These are phyloP conservation scores for Ilex asprella DNA, from an alignment of 257 asterid genomes.

Conservation along the genomic window DNA sequence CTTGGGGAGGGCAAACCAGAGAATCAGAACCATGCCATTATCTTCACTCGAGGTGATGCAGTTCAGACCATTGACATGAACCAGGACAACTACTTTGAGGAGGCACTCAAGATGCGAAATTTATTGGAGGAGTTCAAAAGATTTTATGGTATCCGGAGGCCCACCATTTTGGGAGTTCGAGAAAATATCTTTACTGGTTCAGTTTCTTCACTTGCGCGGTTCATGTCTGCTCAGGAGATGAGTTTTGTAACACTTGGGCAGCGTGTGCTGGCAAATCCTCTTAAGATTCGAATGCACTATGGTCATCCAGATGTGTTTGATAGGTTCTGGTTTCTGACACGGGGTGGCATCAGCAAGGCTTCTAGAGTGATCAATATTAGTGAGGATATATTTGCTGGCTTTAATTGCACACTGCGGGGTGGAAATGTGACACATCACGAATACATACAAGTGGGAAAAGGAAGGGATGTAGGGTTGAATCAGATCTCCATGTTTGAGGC, in stretches of 20 bases:
- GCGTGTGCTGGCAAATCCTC: constrained; percentile 85
- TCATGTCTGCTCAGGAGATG: constrained; percentile 97
- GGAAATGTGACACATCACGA: constrained; percentile 96
- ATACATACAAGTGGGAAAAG: constrained; percentile 94
- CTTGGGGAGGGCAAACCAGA: constrained; percentile 99
- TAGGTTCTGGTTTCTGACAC: constrained; percentile 87
- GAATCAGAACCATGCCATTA: constrained; percentile 93
- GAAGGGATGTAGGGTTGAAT: constrained; percentile 94
- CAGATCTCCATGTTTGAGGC: constrained; percentile 98
- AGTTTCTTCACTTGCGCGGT: constrained; percentile 91
- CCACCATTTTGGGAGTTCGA: constrained; percentile 90
- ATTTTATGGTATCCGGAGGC: constrained; percentile 70
- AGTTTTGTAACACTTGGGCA: constrained; percentile 95
- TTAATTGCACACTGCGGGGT: constrained; percentile 86
- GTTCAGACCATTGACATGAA: constrained; percentile 95
- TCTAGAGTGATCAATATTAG: constrained; percentile 88
- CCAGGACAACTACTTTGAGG: constrained; percentile 92
- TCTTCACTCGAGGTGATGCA: constrained; percentile 95
- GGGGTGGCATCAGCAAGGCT: constrained; percentile 97
- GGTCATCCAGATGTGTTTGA: constrained; percentile 98
- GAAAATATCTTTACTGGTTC: constrained; percentile 95
- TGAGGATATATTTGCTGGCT: constrained; percentile 95
- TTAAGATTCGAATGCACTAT: constrained; percentile 91
- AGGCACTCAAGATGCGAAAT: constrained; percentile 92
- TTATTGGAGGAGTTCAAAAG: constrained; percentile 82